Percentiles rank a stretch among this genome's conserved stretches.
phyloP scores from a whole-genome alignment of 2,329 filamentous ascomycete species.

The Ceratocystis cacaofunesta region DNA sequence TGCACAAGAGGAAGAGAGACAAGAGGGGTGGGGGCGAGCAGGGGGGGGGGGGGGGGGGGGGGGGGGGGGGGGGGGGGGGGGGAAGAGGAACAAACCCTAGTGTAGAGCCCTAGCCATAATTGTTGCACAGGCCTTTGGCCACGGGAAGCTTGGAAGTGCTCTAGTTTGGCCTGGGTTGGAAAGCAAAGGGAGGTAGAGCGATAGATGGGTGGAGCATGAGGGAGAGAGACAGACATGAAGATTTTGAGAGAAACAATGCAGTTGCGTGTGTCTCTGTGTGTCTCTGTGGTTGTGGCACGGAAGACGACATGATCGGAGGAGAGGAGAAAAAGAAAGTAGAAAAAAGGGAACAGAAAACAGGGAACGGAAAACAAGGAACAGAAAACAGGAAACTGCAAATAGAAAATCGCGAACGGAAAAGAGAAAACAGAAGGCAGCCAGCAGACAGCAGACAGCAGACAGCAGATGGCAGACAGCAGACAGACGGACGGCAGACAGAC shows the following conservation, averaged over 20 bases:
- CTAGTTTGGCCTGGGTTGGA: background rate
- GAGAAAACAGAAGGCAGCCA: too few relatives aligned
- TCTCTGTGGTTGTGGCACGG: background rate
- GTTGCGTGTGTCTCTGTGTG: too few relatives aligned
- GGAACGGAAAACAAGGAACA: background rate
- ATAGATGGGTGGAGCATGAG: background rate
- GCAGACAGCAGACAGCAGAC: too few relatives aligned
- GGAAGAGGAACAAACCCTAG: background rate
- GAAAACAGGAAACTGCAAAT: background rate
- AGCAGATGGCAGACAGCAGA: too few relatives aligned
- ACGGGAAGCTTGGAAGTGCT: background rate
- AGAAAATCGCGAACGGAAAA: too few relatives aligned
- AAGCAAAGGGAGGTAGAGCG: background rate
- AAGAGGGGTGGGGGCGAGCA: background rate
- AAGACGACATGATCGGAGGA: background rate
- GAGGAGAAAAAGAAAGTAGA: background rate
- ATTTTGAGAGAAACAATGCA: background rate
- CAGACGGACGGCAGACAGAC: too few relatives aligned
- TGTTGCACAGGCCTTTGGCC: background rate
- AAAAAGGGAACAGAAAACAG: background rate
- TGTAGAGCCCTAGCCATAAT: too few relatives aligned
- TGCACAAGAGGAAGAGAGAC: background rate
- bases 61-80: too few relatives aligned
- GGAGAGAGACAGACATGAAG: background rate
- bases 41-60: too few relatives aligned